A percentile compares a stretch with the other conserved stretches of the same genome.
phyloP scores from a whole-genome alignment of 495 filamentous ascomycete genomes.

The Daldinia caldariorum region DNA sequence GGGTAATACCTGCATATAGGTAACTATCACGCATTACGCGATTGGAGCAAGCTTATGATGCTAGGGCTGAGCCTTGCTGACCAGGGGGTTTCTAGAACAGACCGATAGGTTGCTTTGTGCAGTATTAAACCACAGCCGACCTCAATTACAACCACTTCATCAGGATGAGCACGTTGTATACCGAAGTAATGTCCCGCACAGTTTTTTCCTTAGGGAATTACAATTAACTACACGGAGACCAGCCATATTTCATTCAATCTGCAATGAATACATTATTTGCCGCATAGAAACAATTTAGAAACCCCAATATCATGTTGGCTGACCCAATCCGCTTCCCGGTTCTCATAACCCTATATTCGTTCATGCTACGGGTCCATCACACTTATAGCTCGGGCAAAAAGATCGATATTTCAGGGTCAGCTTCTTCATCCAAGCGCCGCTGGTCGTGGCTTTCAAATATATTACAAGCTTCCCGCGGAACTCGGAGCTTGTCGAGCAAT shows the following conservation, averaged over 20 bases:
- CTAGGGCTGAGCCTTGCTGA: not conserved
- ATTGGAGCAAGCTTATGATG: slow-evolving; percentile 1
- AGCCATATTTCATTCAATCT: not conserved
- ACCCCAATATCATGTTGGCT: not conserved
- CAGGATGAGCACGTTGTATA: not conserved
- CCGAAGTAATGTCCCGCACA: not conserved
- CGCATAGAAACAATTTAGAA: not conserved
- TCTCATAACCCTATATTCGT: not conserved
- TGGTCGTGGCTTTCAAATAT: slow-evolving; percentile 17
- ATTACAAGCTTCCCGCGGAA: slow-evolving; percentile 11
- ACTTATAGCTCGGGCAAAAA: slow-evolving; percentile 20
- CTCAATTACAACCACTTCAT: not conserved
- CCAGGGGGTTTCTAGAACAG: too few species aligned
- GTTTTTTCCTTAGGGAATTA: not conserved
- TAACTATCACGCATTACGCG: not conserved
- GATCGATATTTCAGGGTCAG: slow-evolving; percentile 14
- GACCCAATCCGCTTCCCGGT: not conserved
- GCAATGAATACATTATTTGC: not conserved
- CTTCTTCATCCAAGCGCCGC: slow-evolving; percentile 23
- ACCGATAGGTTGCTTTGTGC: not conserved
- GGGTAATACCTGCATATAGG: not conserved
- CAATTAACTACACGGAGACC: not conserved
- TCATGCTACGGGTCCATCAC: not conserved
- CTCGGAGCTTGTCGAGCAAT: slow-evolving; percentile 9
- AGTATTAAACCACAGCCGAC: not conserved